phyloP scores from a whole-genome alignment of 2,329 filamentous ascomycete genomes.

The Aspergillus luchuensis region DNA sequence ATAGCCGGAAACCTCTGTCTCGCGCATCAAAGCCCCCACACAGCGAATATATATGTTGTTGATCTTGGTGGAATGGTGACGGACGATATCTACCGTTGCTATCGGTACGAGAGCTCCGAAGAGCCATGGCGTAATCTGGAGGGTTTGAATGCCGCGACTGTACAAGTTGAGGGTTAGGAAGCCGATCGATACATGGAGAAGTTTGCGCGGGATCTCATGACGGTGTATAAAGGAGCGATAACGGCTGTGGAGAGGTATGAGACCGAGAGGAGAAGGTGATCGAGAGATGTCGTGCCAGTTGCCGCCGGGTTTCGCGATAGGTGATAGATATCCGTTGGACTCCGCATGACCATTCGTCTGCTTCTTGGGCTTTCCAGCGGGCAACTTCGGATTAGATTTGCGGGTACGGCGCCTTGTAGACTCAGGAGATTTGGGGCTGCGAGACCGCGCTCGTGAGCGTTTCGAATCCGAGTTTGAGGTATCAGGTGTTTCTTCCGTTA shows the following conservation, averaged over 20 bases:
- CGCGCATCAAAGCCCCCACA: constrained; percentile 91
- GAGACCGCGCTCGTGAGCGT: constrained; percentile 68
- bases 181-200: constrained; percentile 92
- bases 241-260: constrained; percentile 92
- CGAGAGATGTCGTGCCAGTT: constrained; percentile 88
- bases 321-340: constrained; percentile 42
- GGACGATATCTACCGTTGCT: constrained; percentile 75
- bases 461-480: constrained; percentile 55
- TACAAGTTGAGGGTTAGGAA: constrained; percentile 91
- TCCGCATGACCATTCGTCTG: constrained; percentile 39
- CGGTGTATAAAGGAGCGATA: constrained; percentile 93
- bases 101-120: constrained; percentile 82
- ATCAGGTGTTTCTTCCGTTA: constrained; percentile 49
- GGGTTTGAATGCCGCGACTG: constrained; percentile 72
- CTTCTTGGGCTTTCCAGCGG: constrained; percentile 43
- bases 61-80: constrained; percentile 77
- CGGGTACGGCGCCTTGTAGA: constrained; percentile 54
- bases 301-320: constrained; percentile 51
- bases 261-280: constrained; percentile 85
- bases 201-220: constrained; percentile 93
- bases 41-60: constrained; percentile 84
- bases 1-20: constrained; percentile 90
- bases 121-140: constrained; percentile 78
- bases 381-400: constrained; percentile 44
- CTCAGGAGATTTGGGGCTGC: constrained; percentile 32